A percentile compares a stretch with the other conserved stretches of the same genome.
phyloP scores from a whole-genome alignment of 2,329 filamentous ascomycete species.

The Ceratocystis variospora region DNA sequence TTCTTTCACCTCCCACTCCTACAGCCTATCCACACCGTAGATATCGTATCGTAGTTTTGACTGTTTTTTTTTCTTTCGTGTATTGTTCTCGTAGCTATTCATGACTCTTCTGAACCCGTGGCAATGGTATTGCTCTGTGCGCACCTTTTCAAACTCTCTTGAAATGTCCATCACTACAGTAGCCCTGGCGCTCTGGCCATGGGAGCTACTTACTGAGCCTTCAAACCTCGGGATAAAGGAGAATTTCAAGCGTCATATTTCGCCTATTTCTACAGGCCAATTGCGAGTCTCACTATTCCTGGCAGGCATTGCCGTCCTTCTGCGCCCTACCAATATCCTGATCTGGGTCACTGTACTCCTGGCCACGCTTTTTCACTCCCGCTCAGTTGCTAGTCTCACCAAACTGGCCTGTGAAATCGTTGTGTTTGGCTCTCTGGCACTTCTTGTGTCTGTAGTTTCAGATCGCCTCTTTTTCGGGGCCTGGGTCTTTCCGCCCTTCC shows the following conservation, averaged over 20 bases:
- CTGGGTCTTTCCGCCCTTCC: conserved; percentile 80
- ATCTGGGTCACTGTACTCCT: conserved; percentile 59
- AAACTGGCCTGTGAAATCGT: conserved; percentile 49
- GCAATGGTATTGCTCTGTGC: conserved; percentile 91
- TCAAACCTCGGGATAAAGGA: conserved; percentile 28
- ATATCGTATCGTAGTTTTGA: conserved; percentile 17
- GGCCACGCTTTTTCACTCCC: conserved; percentile 31
- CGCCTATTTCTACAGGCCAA: conserved; percentile 22
- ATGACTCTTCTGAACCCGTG: conserved; percentile 68
- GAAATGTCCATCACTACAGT: conserved; percentile 76
- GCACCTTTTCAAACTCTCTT: conserved; percentile 86
- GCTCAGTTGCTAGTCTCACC: conserved; percentile 29
- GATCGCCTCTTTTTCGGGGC: conserved; percentile 70
- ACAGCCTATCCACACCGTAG: conserved; percentile 22
- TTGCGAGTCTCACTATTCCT: conserved; percentile 51
- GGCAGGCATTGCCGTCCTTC: conserved; percentile 67
- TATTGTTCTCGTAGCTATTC: conserved; percentile 39
- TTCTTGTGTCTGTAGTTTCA: conserved; percentile 49
- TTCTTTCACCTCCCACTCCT: neutral
- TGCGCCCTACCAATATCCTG: conserved; percentile 79
- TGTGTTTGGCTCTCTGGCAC: conserved; percentile 47
- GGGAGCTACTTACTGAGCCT: conserved; percentile 45
- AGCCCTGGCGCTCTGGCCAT: conserved; percentile 76
- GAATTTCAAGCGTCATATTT: conserved; percentile 21
- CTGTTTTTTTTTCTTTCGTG: conserved; percentile 9